These are phyloP conservation scores for Phyllosticta paracitricarpa DNA, from an alignment of 2,329 filamentous ascomycete genomes.

Conservation along the genomic window DNA sequence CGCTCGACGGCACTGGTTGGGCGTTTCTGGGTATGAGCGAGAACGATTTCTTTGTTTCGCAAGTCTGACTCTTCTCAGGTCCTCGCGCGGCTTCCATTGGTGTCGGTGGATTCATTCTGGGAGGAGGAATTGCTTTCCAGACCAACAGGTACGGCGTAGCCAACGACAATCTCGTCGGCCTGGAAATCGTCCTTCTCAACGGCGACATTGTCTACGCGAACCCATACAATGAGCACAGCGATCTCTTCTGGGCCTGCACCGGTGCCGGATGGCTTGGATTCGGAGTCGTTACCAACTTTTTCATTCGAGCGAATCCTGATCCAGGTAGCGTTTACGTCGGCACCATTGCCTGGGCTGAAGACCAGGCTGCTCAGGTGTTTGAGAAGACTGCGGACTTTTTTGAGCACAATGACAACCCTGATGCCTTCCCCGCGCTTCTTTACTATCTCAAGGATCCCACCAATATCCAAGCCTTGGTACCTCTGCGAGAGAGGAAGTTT, in stretches of 20 bases:
- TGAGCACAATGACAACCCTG: background rate
- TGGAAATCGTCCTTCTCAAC: slow-evolving; percentile 29
- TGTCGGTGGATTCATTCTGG: slow-evolving; percentile 21
- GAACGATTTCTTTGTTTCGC: background rate
- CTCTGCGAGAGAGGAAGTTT: background rate
- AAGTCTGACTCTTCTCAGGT: slow-evolving; percentile 10
- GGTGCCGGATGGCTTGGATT: slow-evolving; percentile 37
- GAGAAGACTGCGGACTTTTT: background rate
- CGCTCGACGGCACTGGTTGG: slow-evolving; percentile 12
- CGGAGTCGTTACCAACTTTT: slow-evolving; percentile 33
- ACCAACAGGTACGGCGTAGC: slow-evolving; percentile 17
- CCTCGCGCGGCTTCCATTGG: slow-evolving; percentile 22
- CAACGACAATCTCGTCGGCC: slow-evolving; percentile 18
- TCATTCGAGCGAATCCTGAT: slow-evolving; percentile 20
- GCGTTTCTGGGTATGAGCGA: background rate
- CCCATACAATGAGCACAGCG: slow-evolving; percentile 17
- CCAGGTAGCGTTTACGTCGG: slow-evolving; percentile 5
- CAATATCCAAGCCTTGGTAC: background rate
- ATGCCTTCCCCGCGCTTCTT: slow-evolving; percentile 3
- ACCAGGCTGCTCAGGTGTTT: slow-evolving; percentile 1
- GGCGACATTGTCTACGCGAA: slow-evolving; percentile 27
- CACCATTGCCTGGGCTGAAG: slow-evolving; percentile 2
- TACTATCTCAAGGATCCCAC: slow-evolving; percentile 9
- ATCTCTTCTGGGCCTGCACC: slow-evolving; percentile 30
- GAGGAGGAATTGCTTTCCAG: slow-evolving; percentile 22